Evolutionary conservation across 495 filamentous ascomycete genomes (phyloP).

Genomic region (Podospora appendiculata): DNA sequence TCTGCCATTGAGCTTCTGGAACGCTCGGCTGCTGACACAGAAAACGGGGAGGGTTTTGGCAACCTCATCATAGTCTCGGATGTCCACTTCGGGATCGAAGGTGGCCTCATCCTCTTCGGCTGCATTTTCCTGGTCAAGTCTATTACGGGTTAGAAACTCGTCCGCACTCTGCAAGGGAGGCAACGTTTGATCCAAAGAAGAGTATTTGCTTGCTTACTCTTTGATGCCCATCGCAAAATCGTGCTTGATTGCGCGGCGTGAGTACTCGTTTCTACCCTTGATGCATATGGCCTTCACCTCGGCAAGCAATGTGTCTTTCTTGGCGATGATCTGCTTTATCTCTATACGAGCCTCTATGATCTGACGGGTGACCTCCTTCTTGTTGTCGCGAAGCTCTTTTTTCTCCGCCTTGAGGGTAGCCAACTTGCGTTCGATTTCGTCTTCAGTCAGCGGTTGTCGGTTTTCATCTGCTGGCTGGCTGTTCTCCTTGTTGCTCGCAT

Average conservation of each 20-base stretch:
- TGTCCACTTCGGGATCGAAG: slow-evolving; percentile 26
- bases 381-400: slow-evolving; percentile 10
- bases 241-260: slow-evolving; percentile 41
- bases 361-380: slow-evolving; percentile 16
- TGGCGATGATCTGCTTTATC: slow-evolving; percentile 5
- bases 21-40: slow-evolving; percentile 51
- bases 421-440: not conserved
- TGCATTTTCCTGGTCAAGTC: slow-evolving; percentile 12
- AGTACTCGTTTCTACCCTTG: slow-evolving; percentile 46
- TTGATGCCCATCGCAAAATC: slow-evolving; percentile 51
- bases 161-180: too few relatives aligned
- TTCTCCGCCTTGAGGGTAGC: slow-evolving; percentile 4
- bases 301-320: slow-evolving; percentile 22
- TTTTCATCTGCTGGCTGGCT: slow-evolving; percentile 2
- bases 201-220: slow-evolving; percentile 13
- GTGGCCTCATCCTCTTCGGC: slow-evolving; percentile 5
- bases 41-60: slow-evolving; percentile 50
- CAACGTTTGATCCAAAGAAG: too few relatives aligned
- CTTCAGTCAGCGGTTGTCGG: slow-evolving; percentile 2
- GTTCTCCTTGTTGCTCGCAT: slow-evolving; percentile 25
- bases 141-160: too few relatives aligned
- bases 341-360: not conserved
- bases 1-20: slow-evolving; percentile 43
- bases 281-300: slow-evolving; percentile 41
- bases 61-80: slow-evolving; percentile 49